A percentile compares a stretch with the other conserved stretches of the same genome.
Evolutionary conservation across 768 basidiomycete species (phyloP).

Genomic region (Suillus americanus): DNA sequence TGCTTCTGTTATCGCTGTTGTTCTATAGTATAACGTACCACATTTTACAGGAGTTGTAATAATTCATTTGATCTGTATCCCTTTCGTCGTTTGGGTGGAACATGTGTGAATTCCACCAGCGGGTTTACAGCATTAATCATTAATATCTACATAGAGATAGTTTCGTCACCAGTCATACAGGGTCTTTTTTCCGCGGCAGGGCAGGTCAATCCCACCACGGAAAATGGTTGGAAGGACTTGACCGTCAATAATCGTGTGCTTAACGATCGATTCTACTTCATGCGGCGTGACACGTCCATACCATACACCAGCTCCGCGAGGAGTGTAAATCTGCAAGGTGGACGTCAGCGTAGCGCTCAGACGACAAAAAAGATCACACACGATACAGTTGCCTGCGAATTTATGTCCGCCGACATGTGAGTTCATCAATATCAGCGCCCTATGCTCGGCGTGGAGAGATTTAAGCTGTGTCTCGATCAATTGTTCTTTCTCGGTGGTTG

Average conservation of each 20-base stretch:
- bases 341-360: neutral
- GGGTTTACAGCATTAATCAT: neutral
- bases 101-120: neutral
- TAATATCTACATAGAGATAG: neutral
- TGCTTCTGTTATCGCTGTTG: constrained; percentile 10
- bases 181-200: constrained; percentile 61
- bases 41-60: constrained; percentile 26
- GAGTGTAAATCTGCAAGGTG: constrained; percentile 71
- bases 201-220: constrained; percentile 82
- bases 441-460: constrained; percentile 52
- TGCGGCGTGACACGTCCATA: constrained; percentile 93
- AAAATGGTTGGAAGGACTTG: constrained; percentile 82
- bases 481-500: constrained; percentile 49
- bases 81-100: neutral
- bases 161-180: constrained; percentile 68
- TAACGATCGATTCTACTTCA: constrained; percentile 82
- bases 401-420: constrained; percentile 95
- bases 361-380: constrained; percentile 41
- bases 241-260: constrained; percentile 84
- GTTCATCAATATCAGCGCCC: constrained; percentile 80
- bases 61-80: constrained; percentile 8
- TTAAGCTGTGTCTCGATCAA: constrained; percentile 43
- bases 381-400: constrained; percentile 89
- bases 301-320: constrained; percentile 84
- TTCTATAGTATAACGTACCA: constrained; percentile 26